Evolutionary conservation across 2,329 filamentous ascomycete genomes (phyloP).

Genomic region (Pseudogymnoascus sp.): DNA sequence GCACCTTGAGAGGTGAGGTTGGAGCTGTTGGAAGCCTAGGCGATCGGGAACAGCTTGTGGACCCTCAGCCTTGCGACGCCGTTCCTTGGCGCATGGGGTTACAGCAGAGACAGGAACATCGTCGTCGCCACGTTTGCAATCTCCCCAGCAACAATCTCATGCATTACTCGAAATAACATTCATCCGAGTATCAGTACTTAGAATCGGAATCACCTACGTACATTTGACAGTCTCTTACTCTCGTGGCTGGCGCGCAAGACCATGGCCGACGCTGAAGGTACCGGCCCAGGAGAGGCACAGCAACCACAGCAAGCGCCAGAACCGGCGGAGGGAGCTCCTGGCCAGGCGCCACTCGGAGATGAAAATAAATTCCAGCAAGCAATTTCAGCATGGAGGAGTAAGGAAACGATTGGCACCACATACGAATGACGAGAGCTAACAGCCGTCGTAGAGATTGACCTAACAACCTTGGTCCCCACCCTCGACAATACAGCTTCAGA

Average conservation of each 20-base stretch:
- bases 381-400: conserved; percentile 94
- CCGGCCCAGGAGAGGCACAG: not conserved
- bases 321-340: not conserved
- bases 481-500: conserved; percentile 93
- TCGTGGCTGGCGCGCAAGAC: not conserved
- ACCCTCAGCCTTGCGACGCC: conserved; percentile 3
- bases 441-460: conserved; percentile 62
- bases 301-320: not conserved
- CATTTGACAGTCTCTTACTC: not conserved
- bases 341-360: conserved; percentile 34
- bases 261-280: not conserved
- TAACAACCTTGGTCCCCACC: conserved; percentile 72
- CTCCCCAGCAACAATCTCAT: not conserved
- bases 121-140: not conserved
- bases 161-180: not conserved
- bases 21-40: conserved; percentile 1
- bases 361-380: conserved; percentile 95
- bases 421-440: conserved; percentile 12
- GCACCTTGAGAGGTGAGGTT: conserved; percentile 6
- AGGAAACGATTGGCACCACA: conserved; percentile 17
- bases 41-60: conserved; percentile 1
- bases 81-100: not conserved
- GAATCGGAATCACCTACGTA: not conserved
- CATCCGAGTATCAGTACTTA: not conserved
- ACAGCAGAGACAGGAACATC: not conserved